Evolutionary conservation across 805 yeast species (phyloP).

Genomic region (Hanseniaspora mollemarum): DNA sequence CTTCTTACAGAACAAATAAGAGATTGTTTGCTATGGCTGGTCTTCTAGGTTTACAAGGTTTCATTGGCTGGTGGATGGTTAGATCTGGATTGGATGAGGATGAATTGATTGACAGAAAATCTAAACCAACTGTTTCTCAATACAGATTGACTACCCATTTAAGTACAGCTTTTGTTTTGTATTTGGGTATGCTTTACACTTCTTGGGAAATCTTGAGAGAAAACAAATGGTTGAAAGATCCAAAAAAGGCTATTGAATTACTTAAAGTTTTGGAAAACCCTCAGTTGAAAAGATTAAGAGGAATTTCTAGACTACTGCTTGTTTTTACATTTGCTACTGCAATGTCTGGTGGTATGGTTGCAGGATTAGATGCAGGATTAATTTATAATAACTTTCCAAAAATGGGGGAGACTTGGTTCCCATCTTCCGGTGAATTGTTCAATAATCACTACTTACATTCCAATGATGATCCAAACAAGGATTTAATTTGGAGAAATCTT

Average conservation of each 20-base stretch:
- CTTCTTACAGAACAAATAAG: constrained; percentile 55
- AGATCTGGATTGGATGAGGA: constrained; percentile 81
- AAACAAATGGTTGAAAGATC: constrained; percentile 53
- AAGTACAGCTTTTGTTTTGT: constrained; percentile 82
- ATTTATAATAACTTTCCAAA: constrained; percentile 93
- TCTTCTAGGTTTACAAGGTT: constrained; percentile 84
- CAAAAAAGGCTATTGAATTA: constrained; percentile 42
- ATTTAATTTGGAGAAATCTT: constrained; percentile 81
- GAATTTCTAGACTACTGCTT: constrained; percentile 44
- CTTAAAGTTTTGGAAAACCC: constrained; percentile 54
- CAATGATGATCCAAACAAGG: constrained; percentile 44
- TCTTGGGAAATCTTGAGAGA: constrained; percentile 77
- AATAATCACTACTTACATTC: constrained; percentile 60
- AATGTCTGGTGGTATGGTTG: constrained; percentile 96
- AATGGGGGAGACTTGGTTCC: constrained; percentile 80
- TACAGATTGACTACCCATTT: constrained; percentile 88
- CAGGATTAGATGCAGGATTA: constrained; percentile 95
- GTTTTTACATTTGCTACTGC: constrained; percentile 76
- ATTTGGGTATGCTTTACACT: constrained; percentile 81
- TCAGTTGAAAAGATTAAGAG: constrained; percentile 45
- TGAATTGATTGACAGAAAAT: constrained; percentile 61
- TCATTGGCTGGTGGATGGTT: constrained; percentile 99
- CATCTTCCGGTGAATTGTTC: constrained; percentile 66
- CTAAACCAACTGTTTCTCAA: constrained; percentile 96
- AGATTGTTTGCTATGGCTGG: constrained; percentile 62